Conservation (phyloP, 495 filamentous ascomycete species). For the Xylaria grammica region DNA sequence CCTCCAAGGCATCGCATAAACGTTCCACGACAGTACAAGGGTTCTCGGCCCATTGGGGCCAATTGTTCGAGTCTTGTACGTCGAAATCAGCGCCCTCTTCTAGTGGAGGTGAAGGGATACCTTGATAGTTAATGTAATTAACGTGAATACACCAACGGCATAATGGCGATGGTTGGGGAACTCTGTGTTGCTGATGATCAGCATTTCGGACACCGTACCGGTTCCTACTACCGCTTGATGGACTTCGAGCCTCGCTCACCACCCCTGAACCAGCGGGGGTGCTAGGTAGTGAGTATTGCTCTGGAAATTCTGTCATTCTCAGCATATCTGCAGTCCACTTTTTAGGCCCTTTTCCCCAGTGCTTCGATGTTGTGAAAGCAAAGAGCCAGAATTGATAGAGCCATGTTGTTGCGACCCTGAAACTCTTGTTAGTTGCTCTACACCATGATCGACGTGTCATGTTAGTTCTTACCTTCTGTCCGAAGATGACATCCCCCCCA, state of each 20-base stretch:
- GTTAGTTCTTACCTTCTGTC: too few species aligned
- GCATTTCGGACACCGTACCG: neutral
- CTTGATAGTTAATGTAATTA: too few species aligned
- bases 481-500: too few species aligned
- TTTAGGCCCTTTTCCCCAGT: conserved; percentile 42
- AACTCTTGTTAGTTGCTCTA: neutral
- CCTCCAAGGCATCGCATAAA: conserved; percentile 35
- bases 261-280: neutral
- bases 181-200: neutral
- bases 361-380: conserved; percentile 42
- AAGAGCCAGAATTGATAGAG: conserved; percentile 46
- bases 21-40: conserved; percentile 12
- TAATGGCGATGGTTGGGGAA: neutral
- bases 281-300: neutral
- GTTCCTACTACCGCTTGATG: too few species aligned
- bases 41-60: too few species aligned
- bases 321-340: conserved; percentile 31
- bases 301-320: neutral
- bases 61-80: too few species aligned
- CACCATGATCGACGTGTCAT: too few species aligned
- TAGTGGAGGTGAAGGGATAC: too few species aligned
- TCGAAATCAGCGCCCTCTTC: too few species aligned
- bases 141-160: neutral
- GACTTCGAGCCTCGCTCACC: too few species aligned
- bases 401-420: conserved; percentile 39